Evolutionary conservation across 306 rosid species (phyloP).

Genomic region (Ormosia semicastrata): DNA sequence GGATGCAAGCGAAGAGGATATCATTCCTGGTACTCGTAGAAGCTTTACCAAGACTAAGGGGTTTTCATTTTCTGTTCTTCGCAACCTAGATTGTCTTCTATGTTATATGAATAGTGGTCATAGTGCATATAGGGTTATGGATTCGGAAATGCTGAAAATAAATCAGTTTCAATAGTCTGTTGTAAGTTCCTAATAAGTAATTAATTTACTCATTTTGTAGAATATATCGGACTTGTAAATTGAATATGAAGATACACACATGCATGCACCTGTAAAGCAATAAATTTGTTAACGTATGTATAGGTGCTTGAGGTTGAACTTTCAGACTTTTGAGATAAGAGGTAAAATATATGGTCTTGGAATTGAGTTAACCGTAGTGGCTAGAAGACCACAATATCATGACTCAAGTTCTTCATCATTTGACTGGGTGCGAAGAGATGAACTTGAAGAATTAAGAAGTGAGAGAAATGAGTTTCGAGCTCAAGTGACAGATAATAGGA

Average conservation of each 20-base stretch:
- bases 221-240: neutral
- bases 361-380: too few relatives aligned
- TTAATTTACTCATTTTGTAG: neutral
- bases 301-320: too few relatives aligned
- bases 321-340: too few relatives aligned
- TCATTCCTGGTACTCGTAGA: neutral
- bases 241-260: neutral
- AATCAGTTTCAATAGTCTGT: neutral
- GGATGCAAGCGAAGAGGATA: slow-evolving; percentile 17
- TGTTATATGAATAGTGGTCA: neutral
- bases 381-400: too few relatives aligned
- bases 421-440: too few relatives aligned
- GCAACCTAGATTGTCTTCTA: slow-evolving; percentile 17
- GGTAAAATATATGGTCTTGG: too few relatives aligned
- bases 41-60: neutral
- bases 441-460: too few relatives aligned
- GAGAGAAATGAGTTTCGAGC: too few relatives aligned
- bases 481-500: too few relatives aligned
- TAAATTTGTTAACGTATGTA: neutral
- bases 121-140: slow-evolving; percentile 27
- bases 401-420: too few relatives aligned
- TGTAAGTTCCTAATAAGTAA: neutral
- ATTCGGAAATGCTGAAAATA: slow-evolving; percentile 19
- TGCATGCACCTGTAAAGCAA: neutral
- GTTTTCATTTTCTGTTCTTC: slow-evolving; percentile 15